Evolutionary conservation across 1,139 yeast species (phyloP).

Genomic region (Kazachstania sp.): DNA sequence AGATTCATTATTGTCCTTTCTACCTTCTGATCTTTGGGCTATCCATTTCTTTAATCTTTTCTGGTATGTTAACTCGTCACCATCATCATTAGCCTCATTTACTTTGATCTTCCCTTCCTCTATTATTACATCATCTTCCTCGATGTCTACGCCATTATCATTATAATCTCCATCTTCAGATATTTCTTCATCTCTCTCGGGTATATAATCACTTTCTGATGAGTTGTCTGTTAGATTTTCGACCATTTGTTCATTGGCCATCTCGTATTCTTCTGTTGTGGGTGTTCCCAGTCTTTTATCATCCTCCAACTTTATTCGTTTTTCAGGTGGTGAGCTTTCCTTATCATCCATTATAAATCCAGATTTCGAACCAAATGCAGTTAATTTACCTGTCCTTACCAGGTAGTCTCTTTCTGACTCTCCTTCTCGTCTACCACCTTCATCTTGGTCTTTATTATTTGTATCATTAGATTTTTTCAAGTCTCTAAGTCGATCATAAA

Average conservation of each 20-base stretch:
- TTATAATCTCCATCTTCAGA: conserved; percentile 10
- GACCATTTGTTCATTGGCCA: conserved; percentile 19
- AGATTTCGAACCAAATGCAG: conserved; percentile 78
- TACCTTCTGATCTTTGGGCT: conserved; percentile 33
- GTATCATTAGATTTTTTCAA: conserved; percentile 21
- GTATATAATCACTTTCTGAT: conserved; percentile 5
- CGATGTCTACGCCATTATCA: background rate
- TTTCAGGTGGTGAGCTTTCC: conserved; percentile 7
- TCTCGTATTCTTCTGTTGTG: conserved; percentile 15
- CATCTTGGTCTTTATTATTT: conserved; percentile 10
- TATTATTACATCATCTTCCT: conserved; percentile 1
- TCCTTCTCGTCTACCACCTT: conserved; percentile 41
- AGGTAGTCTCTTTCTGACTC: conserved; percentile 76
- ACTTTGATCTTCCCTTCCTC: conserved; percentile 7
- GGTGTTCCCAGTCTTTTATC: conserved; percentile 9
- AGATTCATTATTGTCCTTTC: conserved; percentile 17
- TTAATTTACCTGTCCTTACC: conserved; percentile 82
- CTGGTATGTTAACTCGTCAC: conserved; percentile 58
- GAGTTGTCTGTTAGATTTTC: conserved; percentile 13
- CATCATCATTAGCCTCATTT: conserved; percentile 54
- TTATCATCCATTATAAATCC: conserved; percentile 37
- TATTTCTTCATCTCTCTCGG: conserved; percentile 4
- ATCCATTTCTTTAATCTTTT: conserved; percentile 55
- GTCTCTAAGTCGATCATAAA: conserved; percentile 44
- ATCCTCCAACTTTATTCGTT: conserved; percentile 2